Evolutionary conservation across 2,329 filamentous ascomycete genomes (phyloP), one percentile per base, ranked within the genome.

Genomic region (Aspergillus arachidicola): DNA sequence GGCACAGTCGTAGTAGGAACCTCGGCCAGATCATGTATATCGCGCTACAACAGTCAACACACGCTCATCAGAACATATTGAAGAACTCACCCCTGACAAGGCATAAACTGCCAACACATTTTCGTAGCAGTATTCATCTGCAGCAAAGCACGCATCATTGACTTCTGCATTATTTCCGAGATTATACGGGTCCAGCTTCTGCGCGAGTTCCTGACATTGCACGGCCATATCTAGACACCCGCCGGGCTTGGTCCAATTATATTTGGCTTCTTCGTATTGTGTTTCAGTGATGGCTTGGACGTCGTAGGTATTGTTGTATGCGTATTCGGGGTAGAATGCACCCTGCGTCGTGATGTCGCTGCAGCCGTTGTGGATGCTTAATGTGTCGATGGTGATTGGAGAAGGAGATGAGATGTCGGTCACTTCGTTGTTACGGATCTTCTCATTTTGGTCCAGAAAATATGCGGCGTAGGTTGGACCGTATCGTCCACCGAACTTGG

Each of bases 301-400:
- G 10, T 83, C 86, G 72, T 91, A 93, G 0, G 88, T 80, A 62
- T 82, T 82, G 30, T 75, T 70, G 57, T 75, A 77, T 6, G 79
- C 78, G 56, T 79, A 79, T 30, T 75, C 71, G 1, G 79, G 77
- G 62, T 80, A 81, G 54, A 72, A 78, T 2, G 71, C 72, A 7
- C 68, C 68, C 58, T 92, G 88, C 1, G 87, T 81, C 34, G 87
- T 73, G 68, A 85, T 82, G 71, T 93, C 91, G 41, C 93, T 80
- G 66, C 89, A 86, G 14, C 89, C 90, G 73, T 93, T 91, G 62
- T 92, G 80, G 62, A 93, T 90, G 26, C 90, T 89, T 0, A 93
- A 76, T 0, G 89, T 86, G 16, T 79, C 80, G 10, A 93, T 80
- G 59, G 85, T 83, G 56, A 91, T 85, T 11, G 21, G 23, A 16